Evolutionary conservation across 73 alveolate species (phyloP), one percentile per base, ranked within the genome.

Genomic region (Paramecium sexaurelia): DNA sequence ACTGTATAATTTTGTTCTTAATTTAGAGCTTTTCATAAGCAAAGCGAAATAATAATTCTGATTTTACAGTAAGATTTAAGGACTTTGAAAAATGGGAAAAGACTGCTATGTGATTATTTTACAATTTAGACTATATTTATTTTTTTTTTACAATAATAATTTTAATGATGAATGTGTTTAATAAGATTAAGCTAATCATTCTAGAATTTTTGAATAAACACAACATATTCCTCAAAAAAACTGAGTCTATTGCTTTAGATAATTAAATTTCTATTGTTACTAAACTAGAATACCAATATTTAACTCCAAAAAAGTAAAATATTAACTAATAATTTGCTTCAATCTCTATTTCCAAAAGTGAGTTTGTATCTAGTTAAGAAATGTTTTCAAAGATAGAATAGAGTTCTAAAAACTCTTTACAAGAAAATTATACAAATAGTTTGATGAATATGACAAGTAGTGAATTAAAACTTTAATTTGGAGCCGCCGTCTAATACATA

Each of bases 11-110:
- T 29, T 68, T 7, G 43, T 68, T 26, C 0, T 8, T 1, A 29
- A 24, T 29, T 29, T 15, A 24, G 32, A 26, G 17, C 29, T 26
- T 17, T 24, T 24, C 32, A 68, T n/a, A 68, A 22, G 26, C 17
- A 29, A 26, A 33, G 17, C 6, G n/a, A 24, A n/a, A 22, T 10
- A 68, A 68, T 6, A 37, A 68, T 27, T 7, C 1, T 29, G 55
- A 68, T 68, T 27, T 27, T 37, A 68, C 41, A 26, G 85, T 68
- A 3, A 68, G 26, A 6, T 68, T 68, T 27, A 29, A 29, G 43
- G 85, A 29, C 13, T 68, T 68, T 33, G 45, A 68, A 68, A 67
- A 29, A 33, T 68, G 85, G 85, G 85, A 68, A 29, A 68, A 68
- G 19, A 8, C 33, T 3, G 26, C 29, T 1, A 11, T 43, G 56